Conservation (phyloP, 108 stramenopile species). For the Cylindrotheca fusiformis region DNA sequence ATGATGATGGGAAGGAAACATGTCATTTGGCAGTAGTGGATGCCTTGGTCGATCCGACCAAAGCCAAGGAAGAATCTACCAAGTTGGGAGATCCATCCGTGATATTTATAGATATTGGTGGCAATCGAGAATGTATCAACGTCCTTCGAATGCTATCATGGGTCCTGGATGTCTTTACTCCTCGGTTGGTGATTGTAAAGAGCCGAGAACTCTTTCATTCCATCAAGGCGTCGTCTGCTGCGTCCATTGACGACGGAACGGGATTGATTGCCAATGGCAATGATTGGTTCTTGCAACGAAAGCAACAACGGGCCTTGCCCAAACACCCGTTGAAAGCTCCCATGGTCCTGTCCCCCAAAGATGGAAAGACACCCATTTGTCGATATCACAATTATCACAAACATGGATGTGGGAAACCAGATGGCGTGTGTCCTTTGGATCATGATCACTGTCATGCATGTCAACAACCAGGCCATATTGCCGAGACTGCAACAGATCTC, state of each 20-base stretch:
- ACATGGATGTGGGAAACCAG: constrained; percentile 42
- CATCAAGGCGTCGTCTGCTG: background rate
- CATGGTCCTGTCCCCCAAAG: constrained; percentile 52
- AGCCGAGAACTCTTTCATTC: constrained; percentile 55
- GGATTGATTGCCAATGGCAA: constrained; percentile 14
- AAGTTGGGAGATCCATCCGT: constrained; percentile 31
- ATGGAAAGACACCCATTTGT: constrained; percentile 76
- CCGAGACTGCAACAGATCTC: too few species aligned
- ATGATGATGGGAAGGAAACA: too few species aligned
- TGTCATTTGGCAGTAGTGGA: constrained; percentile 34
- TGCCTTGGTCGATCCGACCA: constrained; percentile 61
- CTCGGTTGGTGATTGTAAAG: constrained; percentile 64
- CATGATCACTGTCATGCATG: constrained; percentile 84
- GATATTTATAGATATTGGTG: constrained; percentile 83
- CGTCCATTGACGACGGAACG: constrained; percentile 8
- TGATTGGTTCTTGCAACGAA: constrained; percentile 27
- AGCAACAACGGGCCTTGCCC: constrained; percentile 10
- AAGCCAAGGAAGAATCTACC: constrained; percentile 35
- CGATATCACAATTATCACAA: constrained; percentile 83
- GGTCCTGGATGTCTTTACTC: constrained; percentile 50
- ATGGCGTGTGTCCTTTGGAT: constrained; percentile 70
- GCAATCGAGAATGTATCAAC: constrained; percentile 65
- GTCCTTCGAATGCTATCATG: constrained; percentile 68
- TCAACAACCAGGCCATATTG: constrained; percentile 58
- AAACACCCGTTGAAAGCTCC: constrained; percentile 74